Evolutionary conservation across 2,329 filamentous ascomycete species (phyloP).

Genomic region (Penicillium brasilianum): DNA sequence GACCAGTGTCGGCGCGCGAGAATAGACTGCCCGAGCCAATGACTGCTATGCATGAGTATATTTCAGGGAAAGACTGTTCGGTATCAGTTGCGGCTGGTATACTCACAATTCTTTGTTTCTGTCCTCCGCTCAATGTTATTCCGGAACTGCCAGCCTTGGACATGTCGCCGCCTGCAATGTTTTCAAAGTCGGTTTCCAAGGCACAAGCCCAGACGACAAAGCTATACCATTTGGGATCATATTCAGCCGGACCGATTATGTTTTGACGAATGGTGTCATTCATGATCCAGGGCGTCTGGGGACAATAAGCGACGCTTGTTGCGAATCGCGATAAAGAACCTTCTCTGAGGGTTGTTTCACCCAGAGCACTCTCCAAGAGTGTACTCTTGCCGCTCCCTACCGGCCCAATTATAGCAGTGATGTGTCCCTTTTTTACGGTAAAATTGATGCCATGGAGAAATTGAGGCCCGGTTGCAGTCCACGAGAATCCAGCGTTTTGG

Average conservation of each 20-base stretch:
- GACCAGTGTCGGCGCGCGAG: slow-evolving; percentile 48
- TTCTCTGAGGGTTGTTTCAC: slow-evolving; percentile 30
- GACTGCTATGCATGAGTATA: slow-evolving; percentile 24
- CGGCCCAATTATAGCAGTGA: slow-evolving; percentile 45
- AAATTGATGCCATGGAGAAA: slow-evolving; percentile 25
- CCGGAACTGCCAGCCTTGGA: slow-evolving; percentile 51
- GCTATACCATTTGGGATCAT: slow-evolving; percentile 39
- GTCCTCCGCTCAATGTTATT: slow-evolving; percentile 52
- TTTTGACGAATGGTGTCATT: slow-evolving; percentile 31
- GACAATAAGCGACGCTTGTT: slow-evolving; percentile 27
- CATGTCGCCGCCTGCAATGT: slow-evolving; percentile 36
- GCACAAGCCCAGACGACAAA: slow-evolving; percentile 34
- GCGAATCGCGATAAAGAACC: slow-evolving; percentile 7
- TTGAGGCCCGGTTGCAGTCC: slow-evolving; percentile 18
- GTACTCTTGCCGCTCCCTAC: slow-evolving; percentile 55
- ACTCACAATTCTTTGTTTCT: slow-evolving; percentile 50
- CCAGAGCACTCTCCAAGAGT: slow-evolving; percentile 41
- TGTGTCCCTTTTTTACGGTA: slow-evolving; percentile 16
- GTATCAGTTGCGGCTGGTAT: not conserved
- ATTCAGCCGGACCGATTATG: slow-evolving; percentile 31
- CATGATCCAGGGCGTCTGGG: slow-evolving; percentile 29
- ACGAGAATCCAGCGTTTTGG: slow-evolving; percentile 36
- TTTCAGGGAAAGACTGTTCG: not conserved
- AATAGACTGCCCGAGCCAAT: slow-evolving; percentile 52
- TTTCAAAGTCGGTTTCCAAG: slow-evolving; percentile 36